Percentiles rank a stretch among this genome's conserved stretches.
Evolutionary conservation across 805 yeast species (phyloP).

Genomic region (Blastobotrys robertii): DNA sequence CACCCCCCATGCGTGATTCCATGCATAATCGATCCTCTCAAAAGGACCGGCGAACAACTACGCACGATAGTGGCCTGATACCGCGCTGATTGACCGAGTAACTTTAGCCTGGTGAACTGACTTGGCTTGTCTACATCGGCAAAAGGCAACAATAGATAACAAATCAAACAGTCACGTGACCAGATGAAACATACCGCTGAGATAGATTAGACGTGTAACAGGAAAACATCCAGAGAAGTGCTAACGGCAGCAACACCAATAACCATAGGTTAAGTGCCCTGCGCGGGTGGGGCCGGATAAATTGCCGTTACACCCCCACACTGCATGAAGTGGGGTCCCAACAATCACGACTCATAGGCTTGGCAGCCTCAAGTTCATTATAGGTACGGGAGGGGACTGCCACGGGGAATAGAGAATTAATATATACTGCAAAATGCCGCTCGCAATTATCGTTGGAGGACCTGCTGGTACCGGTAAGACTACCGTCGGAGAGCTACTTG

Average conservation of each 20-base stretch:
- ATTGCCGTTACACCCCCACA: not conserved
- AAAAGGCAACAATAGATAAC: too few relatives aligned
- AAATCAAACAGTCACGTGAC: too few relatives aligned
- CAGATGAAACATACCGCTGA: too few relatives aligned
- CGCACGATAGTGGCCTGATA: too few relatives aligned
- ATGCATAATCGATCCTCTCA: too few relatives aligned
- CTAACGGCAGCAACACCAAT: not conserved
- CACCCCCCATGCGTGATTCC: not conserved
- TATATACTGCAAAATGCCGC: slow-evolving; percentile 1
- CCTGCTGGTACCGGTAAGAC: slow-evolving; percentile 96
- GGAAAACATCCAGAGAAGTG: not conserved
- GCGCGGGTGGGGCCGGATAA: not conserved
- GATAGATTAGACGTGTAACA: too few relatives aligned
- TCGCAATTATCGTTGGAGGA: slow-evolving; percentile 63
- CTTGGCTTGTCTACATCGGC: too few relatives aligned
- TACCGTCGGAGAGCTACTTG: slow-evolving; percentile 53
- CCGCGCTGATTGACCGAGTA: too few relatives aligned
- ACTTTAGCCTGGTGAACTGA: too few relatives aligned
- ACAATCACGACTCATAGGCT: too few relatives aligned
- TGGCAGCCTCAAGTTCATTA: not conserved
- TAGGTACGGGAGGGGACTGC: not conserved
- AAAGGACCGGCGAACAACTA: too few relatives aligned
- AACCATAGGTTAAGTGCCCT: not conserved
- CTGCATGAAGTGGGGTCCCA: not conserved
- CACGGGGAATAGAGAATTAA: not conserved